A percentile compares a stretch with the other conserved stretches of the same genome.
These are phyloP conservation scores for Samsoniella hepiali DNA, from an alignment of 2,329 filamentous ascomycete species.

Conservation along the genomic window DNA sequence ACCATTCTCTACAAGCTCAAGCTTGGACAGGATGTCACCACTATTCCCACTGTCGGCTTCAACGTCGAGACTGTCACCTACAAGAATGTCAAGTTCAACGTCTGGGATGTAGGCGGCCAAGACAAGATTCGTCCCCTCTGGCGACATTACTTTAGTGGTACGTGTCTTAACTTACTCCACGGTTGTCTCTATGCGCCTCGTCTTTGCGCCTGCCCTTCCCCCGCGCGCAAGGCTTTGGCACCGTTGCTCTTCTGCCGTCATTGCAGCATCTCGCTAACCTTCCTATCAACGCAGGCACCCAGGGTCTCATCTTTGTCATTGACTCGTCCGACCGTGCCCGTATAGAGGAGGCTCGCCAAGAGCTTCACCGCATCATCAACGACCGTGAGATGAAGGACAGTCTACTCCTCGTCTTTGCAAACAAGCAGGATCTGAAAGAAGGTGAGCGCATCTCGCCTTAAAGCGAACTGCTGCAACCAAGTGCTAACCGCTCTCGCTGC, in stretches of 20 bases:
- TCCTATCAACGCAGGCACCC: constrained; percentile 62
- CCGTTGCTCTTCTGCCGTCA: not conserved
- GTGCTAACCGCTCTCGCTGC: constrained; percentile 19
- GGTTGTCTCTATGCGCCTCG: not conserved
- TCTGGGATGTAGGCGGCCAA: constrained; percentile 98
- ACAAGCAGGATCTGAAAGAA: constrained; percentile 94
- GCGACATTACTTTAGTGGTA: constrained; percentile 93
- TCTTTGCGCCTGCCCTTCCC: not conserved
- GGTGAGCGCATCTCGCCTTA: constrained; percentile 46
- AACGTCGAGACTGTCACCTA: constrained; percentile 99
- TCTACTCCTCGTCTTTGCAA: constrained; percentile 90
- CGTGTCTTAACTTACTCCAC: not conserved
- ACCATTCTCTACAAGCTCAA: constrained; percentile 99
- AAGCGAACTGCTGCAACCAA: not conserved
- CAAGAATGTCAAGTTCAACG: constrained; percentile 99
- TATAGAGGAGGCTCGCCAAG: constrained; percentile 88
- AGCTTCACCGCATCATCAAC: constrained; percentile 95
- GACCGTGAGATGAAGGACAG: constrained; percentile 98
- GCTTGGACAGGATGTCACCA: constrained; percentile 96
- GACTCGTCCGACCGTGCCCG: constrained; percentile 89
- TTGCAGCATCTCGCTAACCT: constrained; percentile 3
- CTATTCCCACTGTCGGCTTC: constrained; percentile 97
- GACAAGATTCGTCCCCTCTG: constrained; percentile 97
- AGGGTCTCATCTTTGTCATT: constrained; percentile 97
- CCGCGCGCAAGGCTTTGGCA: not conserved